Evolutionary conservation across 352 stramenopile species (phyloP).

Genomic region (Phytophthora sp.): DNA sequence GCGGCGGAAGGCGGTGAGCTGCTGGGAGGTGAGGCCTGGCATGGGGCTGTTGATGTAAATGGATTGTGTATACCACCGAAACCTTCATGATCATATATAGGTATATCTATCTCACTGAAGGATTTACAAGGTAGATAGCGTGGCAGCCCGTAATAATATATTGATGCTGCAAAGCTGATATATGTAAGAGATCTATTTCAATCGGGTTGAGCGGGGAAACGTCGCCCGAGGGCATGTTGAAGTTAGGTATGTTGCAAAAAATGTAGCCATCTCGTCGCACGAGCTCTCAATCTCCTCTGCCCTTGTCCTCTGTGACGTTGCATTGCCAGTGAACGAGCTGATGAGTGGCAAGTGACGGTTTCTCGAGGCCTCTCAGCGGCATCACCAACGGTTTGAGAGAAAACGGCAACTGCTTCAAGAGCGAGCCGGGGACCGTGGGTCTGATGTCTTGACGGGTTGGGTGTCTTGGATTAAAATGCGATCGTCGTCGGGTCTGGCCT

Average conservation of each 20-base stretch:
- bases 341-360: conserved; percentile 6
- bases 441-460: neutral
- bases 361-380: conserved; percentile 8
- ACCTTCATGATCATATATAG: conserved; percentile 12
- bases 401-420: conserved; percentile 18
- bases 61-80: conserved; percentile 25
- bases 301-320: neutral
- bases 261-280: conserved; percentile 24
- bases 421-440: conserved; percentile 5
- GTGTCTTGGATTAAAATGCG: too few relatives aligned
- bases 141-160: neutral
- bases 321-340: conserved; percentile 12
- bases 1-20: conserved; percentile 63
- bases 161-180: neutral
- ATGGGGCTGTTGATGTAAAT: conserved; percentile 1
- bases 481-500: too few relatives aligned
- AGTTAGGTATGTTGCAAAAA: conserved; percentile 4
- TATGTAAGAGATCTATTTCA: neutral
- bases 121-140: neutral
- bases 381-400: conserved; percentile 10
- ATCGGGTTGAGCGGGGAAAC: conserved; percentile 6
- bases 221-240: conserved; percentile 16
- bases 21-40: conserved; percentile 55
- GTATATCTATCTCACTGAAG: neutral
- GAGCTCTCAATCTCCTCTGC: neutral